A percentile compares a stretch with the other conserved stretches of the same genome.
Evolutionary conservation across 306 rosid species (phyloP).

Genomic region (Senna tora): DNA sequence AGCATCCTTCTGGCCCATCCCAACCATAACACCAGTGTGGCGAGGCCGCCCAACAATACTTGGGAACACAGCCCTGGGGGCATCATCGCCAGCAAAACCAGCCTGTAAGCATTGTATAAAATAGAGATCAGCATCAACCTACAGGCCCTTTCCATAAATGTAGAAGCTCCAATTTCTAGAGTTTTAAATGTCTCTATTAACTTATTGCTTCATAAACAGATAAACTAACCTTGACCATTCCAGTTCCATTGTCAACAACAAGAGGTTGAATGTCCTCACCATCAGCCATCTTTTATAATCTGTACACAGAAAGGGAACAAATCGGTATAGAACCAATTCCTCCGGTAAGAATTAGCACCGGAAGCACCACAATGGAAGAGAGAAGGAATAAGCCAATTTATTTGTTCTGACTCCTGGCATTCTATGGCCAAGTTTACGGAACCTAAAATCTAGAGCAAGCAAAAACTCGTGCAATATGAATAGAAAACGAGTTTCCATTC

Average conservation of each 20-base stretch:
- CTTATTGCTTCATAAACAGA: neutral
- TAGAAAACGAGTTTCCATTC: neutral
- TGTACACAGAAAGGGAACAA: neutral
- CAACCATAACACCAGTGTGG: slow-evolving; percentile 49
- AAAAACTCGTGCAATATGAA: neutral
- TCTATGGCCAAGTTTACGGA: neutral
- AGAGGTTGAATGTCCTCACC: slow-evolving; percentile 46
- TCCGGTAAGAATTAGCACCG: neutral
- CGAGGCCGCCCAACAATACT: slow-evolving; percentile 52
- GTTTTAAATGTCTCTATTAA: neutral
- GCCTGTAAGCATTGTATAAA: slow-evolving; percentile 34
- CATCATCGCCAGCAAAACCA: slow-evolving; percentile 55
- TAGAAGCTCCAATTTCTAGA: neutral
- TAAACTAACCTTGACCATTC: slow-evolving; percentile 49
- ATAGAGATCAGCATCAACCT: neutral
- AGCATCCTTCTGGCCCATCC: slow-evolving; percentile 52
- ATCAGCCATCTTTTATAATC: slow-evolving; percentile 45
- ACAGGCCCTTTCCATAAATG: neutral
- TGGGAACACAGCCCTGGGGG: slow-evolving; percentile 51
- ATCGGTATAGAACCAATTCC: neutral
- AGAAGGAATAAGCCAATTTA: neutral
- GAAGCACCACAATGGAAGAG: neutral
- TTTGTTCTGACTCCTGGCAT: neutral
- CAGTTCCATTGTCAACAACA: slow-evolving; percentile 52
- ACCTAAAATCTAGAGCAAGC: neutral